phyloP scores from a whole-genome alignment of 2,329 filamentous ascomycete species.

The Pseudopyricularia cyperi region DNA sequence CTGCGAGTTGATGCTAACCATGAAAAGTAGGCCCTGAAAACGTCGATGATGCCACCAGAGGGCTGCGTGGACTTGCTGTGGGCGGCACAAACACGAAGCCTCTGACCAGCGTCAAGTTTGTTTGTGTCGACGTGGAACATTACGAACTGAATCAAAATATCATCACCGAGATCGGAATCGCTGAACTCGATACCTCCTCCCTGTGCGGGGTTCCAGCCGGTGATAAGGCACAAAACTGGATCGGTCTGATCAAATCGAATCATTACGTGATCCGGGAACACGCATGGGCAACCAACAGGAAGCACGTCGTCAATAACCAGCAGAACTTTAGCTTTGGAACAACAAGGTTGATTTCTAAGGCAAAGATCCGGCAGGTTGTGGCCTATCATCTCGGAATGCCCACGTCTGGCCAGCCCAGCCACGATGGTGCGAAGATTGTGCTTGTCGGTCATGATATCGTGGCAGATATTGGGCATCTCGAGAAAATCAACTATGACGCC shows the following conservation, averaged over 20 bases:
- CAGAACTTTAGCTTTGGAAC: constrained; percentile 60
- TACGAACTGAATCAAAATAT: constrained; percentile 53
- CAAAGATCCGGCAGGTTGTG: constrained; percentile 21
- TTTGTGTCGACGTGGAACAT: constrained; percentile 73
- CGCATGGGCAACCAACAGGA: constrained; percentile 48
- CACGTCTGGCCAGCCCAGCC: background rate
- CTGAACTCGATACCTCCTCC: constrained; percentile 58
- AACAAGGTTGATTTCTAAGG: constrained; percentile 25
- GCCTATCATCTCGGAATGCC: constrained; percentile 6
- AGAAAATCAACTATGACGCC: constrained; percentile 49
- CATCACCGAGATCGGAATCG: constrained; percentile 79
- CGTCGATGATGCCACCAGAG: background rate
- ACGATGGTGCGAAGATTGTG: constrained; percentile 35
- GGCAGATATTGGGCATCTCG: constrained; percentile 57
- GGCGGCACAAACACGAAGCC: background rate
- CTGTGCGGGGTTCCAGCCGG: constrained; percentile 46
- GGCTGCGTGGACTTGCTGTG: background rate
- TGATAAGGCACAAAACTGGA: constrained; percentile 51
- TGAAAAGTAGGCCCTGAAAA: background rate
- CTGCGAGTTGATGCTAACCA: background rate
- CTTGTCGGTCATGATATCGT: constrained; percentile 66
- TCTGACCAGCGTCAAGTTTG: constrained; percentile 40
- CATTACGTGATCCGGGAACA: constrained; percentile 71
- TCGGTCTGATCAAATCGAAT: constrained; percentile 47
- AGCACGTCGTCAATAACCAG: constrained; percentile 61